Evolutionary conservation across 768 basidiomycete species (phyloP).

Genomic region (Dioszegia hungarica): DNA sequence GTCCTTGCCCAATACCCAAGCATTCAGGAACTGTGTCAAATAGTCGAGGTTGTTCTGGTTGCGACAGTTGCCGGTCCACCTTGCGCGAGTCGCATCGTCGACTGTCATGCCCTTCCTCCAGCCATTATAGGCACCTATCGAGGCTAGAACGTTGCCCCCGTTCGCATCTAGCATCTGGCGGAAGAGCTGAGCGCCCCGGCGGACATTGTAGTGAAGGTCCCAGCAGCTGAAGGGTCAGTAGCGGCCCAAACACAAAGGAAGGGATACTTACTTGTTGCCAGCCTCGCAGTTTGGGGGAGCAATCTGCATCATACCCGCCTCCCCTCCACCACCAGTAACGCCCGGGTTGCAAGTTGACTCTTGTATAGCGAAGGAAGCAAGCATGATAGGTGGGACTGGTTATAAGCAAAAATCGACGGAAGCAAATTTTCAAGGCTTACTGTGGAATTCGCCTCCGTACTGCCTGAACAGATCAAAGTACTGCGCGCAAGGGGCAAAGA

Average conservation of each 20-base stretch:
- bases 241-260: background rate
- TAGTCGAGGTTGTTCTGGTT: constrained; percentile 82
- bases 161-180: constrained; percentile 26
- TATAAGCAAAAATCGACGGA: background rate
- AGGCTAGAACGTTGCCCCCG: constrained; percentile 44
- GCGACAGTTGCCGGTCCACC: constrained; percentile 55
- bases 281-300: constrained; percentile 66
- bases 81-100: constrained; percentile 49
- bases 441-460: constrained; percentile 28
- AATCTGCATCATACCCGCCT: constrained; percentile 84
- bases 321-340: constrained; percentile 68
- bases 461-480: constrained; percentile 44
- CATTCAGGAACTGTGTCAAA: constrained; percentile 35
- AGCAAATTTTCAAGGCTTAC: constrained; percentile 25
- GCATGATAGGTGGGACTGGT: constrained; percentile 65
- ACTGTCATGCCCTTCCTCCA: constrained; percentile 43
- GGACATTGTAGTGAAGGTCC: constrained; percentile 60
- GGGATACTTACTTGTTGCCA: background rate
- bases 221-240: constrained; percentile 31
- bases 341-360: constrained; percentile 69
- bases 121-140: constrained; percentile 62
- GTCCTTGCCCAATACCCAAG: constrained; percentile 43
- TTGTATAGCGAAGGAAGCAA: constrained; percentile 86
- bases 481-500: constrained; percentile 40
- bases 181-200: constrained; percentile 56